A percentile compares a stretch with the other conserved stretches of the same genome.
These are phyloP conservation scores for Candolleomyces eurysporus DNA, from an alignment of 768 basidiomycete genomes.

Conservation along the genomic window DNA sequence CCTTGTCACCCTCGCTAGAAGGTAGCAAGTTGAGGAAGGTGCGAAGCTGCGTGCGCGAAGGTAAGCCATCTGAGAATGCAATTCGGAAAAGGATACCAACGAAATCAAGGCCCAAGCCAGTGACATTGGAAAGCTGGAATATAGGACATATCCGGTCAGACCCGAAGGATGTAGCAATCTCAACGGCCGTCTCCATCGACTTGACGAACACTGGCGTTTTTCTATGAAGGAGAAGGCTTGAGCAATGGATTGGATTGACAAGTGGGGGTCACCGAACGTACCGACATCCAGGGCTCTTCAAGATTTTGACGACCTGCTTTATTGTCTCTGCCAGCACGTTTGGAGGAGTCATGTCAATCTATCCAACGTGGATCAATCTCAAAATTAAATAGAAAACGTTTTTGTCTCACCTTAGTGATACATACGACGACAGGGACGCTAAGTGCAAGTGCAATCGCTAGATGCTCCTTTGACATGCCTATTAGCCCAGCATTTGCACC, in stretches of 20 bases:
- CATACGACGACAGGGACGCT: slow-evolving; percentile 92
- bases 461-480: slow-evolving; percentile 93
- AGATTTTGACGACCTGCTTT: slow-evolving; percentile 89
- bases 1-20: slow-evolving; percentile 79
- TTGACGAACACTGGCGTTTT: slow-evolving; percentile 85
- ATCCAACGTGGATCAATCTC: neutral
- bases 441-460: slow-evolving; percentile 91
- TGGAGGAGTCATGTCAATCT: slow-evolving; percentile 97
- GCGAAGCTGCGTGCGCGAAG: slow-evolving; percentile 51
- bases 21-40: slow-evolving; percentile 90
- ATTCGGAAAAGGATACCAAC: slow-evolving; percentile 35
- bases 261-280: slow-evolving; percentile 24
- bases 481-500: slow-evolving; percentile 93
- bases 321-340: slow-evolving; percentile 90
- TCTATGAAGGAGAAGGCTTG: slow-evolving; percentile 31
- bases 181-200: slow-evolving; percentile 76
- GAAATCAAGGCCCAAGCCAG: slow-evolving; percentile 84
- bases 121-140: slow-evolving; percentile 92
- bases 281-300: slow-evolving; percentile 93
- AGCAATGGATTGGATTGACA: neutral
- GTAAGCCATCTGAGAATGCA: slow-evolving; percentile 1
- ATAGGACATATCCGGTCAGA: slow-evolving; percentile 85
- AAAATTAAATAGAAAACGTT: neutral
- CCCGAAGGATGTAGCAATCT: slow-evolving; percentile 71
- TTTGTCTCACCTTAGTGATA: slow-evolving; percentile 78